A percentile compares a stretch with the other conserved stretches of the same genome.
Conservation (phyloP, 2,329 filamentous ascomycete species). For the Sporothrix sp. region DNA sequence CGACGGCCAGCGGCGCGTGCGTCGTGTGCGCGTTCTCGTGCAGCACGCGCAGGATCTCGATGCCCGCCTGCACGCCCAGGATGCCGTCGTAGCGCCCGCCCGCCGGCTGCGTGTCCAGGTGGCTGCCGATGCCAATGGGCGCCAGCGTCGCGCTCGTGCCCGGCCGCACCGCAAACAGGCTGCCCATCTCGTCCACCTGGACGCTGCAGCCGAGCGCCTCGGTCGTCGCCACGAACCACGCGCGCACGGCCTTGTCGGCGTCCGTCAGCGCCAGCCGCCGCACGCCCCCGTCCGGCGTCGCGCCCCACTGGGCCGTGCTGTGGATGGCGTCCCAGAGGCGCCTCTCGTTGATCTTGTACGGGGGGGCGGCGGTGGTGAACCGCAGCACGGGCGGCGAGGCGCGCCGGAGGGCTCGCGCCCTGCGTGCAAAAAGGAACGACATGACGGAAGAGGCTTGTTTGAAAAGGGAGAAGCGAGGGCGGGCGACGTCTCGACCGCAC, state of each 20-base stretch:
- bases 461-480: no score
- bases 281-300: no score
- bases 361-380: no score
- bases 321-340: no score
- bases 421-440: no score
- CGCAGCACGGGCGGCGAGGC: no score
- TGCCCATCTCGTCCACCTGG: slow-evolving; percentile 68
- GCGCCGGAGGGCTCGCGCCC: no score
- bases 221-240: slow-evolving; percentile 63
- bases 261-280: slow-evolving; percentile 65
- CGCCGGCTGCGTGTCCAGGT: slow-evolving; percentile 54
- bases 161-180: slow-evolving; percentile 64
- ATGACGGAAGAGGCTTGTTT: no score
- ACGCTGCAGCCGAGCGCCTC: slow-evolving; percentile 55
- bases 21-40: slow-evolving; percentile 60
- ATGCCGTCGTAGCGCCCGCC: slow-evolving; percentile 12
- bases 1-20: slow-evolving; percentile 59
- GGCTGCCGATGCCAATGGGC: slow-evolving; percentile 60
- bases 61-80: slow-evolving; percentile 55
- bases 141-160: slow-evolving; percentile 49
- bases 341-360: no score
- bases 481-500: no score
- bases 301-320: no score
- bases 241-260: slow-evolving; percentile 58
- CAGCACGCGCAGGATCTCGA: slow-evolving; percentile 62